A percentile compares a stretch with the other conserved stretches of the same genome.
These are phyloP conservation scores for Porcisia hertigi DNA, from an alignment of 208 protist genomes.

Conservation along the genomic window DNA sequence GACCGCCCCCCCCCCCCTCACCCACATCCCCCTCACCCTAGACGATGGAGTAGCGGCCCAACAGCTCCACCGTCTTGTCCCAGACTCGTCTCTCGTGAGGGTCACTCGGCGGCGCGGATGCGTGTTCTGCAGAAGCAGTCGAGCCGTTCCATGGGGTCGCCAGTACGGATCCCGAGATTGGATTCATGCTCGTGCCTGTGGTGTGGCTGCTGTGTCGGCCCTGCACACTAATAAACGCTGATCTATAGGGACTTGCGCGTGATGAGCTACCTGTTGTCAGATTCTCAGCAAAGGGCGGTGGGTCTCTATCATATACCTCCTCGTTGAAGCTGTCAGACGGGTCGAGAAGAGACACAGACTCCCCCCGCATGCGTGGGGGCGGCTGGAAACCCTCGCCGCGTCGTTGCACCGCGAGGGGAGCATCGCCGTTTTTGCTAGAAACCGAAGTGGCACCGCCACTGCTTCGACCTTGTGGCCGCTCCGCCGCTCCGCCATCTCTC, in stretches of 20 bases:
- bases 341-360: not conserved
- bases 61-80: slow-evolving; percentile 50
- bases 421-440: not conserved
- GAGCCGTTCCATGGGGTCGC: not conserved
- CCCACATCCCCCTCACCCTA: not conserved
- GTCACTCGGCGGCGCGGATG: slow-evolving; percentile 1
- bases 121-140: not conserved
- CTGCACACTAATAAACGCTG: not conserved
- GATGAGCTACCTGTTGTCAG: not conserved
- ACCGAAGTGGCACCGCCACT: not conserved
- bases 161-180: not conserved
- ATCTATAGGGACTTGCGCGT: not conserved
- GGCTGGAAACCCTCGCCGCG: not conserved
- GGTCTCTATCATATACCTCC: not conserved
- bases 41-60: slow-evolving; percentile 38
- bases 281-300: not conserved
- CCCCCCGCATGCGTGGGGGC: not conserved
- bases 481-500: not conserved
- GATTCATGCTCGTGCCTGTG: not conserved
- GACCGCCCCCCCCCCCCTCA: not conserved
- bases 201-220: not conserved
- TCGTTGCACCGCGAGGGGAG: not conserved
- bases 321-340: not conserved
- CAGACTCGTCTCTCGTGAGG: slow-evolving; percentile 48
- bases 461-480: not conserved